Conservation (phyloP, 768 basidiomycete genomes). For the Trametes maxima region DNA sequence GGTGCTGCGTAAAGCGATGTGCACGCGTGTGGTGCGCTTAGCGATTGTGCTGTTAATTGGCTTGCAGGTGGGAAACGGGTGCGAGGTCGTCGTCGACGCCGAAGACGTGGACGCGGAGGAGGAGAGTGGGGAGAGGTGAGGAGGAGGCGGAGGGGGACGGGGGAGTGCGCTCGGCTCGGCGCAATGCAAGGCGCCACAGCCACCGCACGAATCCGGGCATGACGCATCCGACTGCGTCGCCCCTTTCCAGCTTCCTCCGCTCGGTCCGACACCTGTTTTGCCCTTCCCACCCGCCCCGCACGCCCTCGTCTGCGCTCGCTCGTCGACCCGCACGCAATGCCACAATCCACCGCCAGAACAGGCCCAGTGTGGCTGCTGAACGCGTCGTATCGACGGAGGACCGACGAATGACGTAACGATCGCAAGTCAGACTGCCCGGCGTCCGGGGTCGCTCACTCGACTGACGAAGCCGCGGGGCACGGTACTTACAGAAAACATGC, state of each 20-base stretch:
- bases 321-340: not conserved
- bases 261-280: not conserved
- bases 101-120: not conserved
- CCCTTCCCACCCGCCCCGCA: not conserved
- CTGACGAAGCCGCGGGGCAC: too few species aligned
- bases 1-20: slow-evolving; percentile 21
- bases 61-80: not conserved
- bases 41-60: not conserved
- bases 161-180: not conserved
- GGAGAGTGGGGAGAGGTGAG: not conserved
- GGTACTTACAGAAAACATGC: too few species aligned
- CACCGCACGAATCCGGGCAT: not conserved
- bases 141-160: not conserved
- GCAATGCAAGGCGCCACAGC: slow-evolving; percentile 8
- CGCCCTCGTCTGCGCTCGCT: not conserved
- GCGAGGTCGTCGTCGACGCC: not conserved
- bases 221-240: not conserved
- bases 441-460: not conserved
- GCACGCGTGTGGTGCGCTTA: not conserved
- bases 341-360: not conserved
- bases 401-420: not conserved
- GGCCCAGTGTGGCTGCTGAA: too few species aligned
- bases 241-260: not conserved
- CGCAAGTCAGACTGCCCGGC: not conserved
- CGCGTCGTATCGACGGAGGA: not conserved